phyloP scores from a whole-genome alignment of 2,329 filamentous ascomycete genomes.

The Sclerotinia sclerotiorum region DNA sequence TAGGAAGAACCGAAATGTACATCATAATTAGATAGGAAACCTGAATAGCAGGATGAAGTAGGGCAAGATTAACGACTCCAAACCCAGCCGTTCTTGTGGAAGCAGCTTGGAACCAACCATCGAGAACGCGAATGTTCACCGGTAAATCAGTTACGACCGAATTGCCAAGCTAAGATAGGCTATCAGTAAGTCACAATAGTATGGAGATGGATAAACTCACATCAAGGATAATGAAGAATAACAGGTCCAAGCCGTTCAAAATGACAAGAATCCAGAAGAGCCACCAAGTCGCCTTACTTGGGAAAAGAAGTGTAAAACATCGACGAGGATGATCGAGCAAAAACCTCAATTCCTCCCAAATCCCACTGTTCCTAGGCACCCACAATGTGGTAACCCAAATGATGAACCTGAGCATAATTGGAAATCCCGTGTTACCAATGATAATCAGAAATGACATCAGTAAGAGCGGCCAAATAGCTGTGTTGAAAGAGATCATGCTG shows the following conservation, averaged over 20 bases:
- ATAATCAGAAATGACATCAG: constrained; percentile 84
- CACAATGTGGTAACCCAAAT: constrained; percentile 79
- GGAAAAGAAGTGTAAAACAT: constrained; percentile 94
- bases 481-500: constrained; percentile 88
- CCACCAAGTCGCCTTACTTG: constrained; percentile 91
- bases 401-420: constrained; percentile 87
- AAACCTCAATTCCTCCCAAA: constrained; percentile 90
- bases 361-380: constrained; percentile 62
- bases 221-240: constrained; percentile 92
- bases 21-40: constrained; percentile 98
- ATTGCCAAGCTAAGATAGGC: constrained; percentile 61
- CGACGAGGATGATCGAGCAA: constrained; percentile 91
- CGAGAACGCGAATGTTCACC: constrained; percentile 72
- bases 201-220: constrained; percentile 49
- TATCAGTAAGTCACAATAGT: constrained; percentile 24
- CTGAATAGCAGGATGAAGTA: constrained; percentile 85
- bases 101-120: constrained; percentile 86
- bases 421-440: constrained; percentile 93
- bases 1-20: constrained; percentile 97
- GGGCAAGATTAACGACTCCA: constrained; percentile 72
- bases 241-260: constrained; percentile 79
- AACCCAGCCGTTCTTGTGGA: constrained; percentile 92
- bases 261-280: constrained; percentile 81
- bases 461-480: constrained; percentile 71
- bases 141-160: constrained; percentile 66